Percentiles rank a stretch among this genome's conserved stretches.
phyloP scores from a whole-genome alignment of 1,139 yeast genomes.

The Saccharomyces pastorianus region DNA sequence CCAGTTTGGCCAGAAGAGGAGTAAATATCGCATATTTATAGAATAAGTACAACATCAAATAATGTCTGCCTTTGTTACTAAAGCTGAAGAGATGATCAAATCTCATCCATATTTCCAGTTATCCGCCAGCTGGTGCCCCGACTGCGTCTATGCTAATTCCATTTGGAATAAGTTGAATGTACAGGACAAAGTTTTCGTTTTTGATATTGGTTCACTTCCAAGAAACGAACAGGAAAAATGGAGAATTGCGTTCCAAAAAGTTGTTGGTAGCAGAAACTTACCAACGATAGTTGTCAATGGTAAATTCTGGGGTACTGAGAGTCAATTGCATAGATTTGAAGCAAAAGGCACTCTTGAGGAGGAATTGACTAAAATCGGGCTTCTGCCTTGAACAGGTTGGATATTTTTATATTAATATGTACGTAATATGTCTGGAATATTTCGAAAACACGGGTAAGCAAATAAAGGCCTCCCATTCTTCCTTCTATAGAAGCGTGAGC shows the following conservation, averaged over 20 bases:
- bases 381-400: constrained; percentile 16
- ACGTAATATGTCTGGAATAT: neutral
- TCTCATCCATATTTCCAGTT: constrained; percentile 47
- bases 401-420: neutral
- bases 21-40: neutral
- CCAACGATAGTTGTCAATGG: constrained; percentile 65
- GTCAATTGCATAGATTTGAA: constrained; percentile 42
- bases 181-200: constrained; percentile 40
- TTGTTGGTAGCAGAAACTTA: constrained; percentile 61
- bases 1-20: neutral
- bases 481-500: neutral
- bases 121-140: constrained; percentile 73
- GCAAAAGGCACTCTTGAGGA: constrained; percentile 37
- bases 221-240: constrained; percentile 46
- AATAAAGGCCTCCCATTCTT: neutral
- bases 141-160: constrained; percentile 54
- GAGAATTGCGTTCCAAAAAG: constrained; percentile 52
- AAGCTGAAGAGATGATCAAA: constrained; percentile 41
- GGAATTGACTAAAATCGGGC: constrained; percentile 39
- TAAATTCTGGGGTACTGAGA: constrained; percentile 52
- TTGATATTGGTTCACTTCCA: constrained; percentile 53
- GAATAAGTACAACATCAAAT: neutral
- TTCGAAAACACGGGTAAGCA: neutral
- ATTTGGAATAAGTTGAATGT: constrained; percentile 48
- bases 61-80: constrained; percentile 23